Conservation (phyloP, 202 grass and related monocot genomes). For the Brachypodium distachyon region DNA sequence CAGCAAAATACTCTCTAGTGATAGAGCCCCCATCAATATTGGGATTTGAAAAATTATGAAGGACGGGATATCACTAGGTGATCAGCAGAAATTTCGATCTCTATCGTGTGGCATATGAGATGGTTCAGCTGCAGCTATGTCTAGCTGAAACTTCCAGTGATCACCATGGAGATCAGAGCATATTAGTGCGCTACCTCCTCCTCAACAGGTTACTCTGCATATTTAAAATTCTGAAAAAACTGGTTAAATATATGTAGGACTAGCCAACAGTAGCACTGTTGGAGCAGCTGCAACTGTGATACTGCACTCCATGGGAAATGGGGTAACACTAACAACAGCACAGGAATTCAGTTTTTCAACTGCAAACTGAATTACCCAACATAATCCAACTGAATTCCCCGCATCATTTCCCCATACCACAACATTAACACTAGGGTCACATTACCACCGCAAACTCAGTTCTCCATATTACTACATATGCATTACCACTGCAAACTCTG, state of each 20-base stretch:
- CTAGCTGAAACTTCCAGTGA: neutral
- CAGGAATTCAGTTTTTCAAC: too few species aligned
- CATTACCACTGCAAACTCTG: too few species aligned
- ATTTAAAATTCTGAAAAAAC: conserved; percentile 23
- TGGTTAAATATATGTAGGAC: conserved; percentile 13
- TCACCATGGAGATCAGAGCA: neutral
- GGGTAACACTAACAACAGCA: neutral
- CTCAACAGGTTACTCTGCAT: conserved; percentile 14
- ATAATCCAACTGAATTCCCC: too few species aligned
- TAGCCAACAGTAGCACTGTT: neutral
- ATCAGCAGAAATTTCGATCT: neutral
- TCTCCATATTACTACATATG: too few species aligned
- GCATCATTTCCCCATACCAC: too few species aligned
- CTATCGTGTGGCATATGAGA: neutral
- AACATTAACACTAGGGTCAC: too few species aligned
- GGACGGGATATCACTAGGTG: neutral
- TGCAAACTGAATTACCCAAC: too few species aligned
- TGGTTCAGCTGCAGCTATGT: neutral
- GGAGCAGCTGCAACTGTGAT: neutral
- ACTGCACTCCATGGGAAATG: neutral
- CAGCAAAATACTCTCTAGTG: conserved; percentile 7
- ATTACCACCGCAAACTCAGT: too few species aligned
- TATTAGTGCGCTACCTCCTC: conserved; percentile 39
- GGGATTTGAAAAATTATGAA: conserved; percentile 23
- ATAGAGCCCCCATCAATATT: conserved; percentile 20